These are phyloP conservation scores for Talaromyces pinophilus DNA, from an alignment of 2,329 filamentous ascomycete genomes.

Conservation along the genomic window DNA sequence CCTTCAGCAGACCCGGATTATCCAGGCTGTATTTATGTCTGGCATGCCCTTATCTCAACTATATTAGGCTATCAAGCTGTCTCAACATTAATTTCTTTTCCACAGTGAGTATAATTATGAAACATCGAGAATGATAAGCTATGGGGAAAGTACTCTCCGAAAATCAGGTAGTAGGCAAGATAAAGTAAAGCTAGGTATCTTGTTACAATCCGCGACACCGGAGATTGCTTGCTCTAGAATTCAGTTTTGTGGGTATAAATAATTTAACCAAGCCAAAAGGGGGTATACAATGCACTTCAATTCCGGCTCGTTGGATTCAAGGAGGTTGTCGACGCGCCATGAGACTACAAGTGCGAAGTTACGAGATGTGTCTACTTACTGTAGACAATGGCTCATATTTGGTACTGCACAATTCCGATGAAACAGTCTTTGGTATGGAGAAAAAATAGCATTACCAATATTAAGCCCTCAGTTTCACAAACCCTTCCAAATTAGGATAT, in stretches of 20 bases:
- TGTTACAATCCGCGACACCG: not conserved
- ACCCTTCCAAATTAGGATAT: not conserved
- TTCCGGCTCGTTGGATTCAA: not conserved
- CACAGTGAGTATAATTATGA: too few relatives aligned
- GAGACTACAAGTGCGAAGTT: not conserved
- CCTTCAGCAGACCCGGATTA: not conserved
- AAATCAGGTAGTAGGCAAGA: not conserved
- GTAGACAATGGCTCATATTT: not conserved
- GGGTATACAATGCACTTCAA: not conserved
- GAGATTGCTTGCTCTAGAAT: not conserved
- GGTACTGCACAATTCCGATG: not conserved
- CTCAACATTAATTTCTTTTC: not conserved
- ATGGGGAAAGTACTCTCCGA: not conserved
- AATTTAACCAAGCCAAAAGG: too few relatives aligned
- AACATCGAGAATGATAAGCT: not conserved
- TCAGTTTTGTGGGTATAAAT: not conserved
- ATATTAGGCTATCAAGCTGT: not conserved
- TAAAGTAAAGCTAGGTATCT: not conserved
- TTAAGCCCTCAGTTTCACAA: not conserved
- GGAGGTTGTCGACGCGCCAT: not conserved
- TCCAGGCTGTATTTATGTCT: not conserved
- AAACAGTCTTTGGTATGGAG: not conserved
- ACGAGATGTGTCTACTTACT: not conserved
- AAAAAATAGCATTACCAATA: not conserved
- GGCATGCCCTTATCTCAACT: too few relatives aligned